Evolutionary conservation across 192 early-diverging fungal species (phyloP).

Genomic region (Coemansia aciculifera): DNA sequence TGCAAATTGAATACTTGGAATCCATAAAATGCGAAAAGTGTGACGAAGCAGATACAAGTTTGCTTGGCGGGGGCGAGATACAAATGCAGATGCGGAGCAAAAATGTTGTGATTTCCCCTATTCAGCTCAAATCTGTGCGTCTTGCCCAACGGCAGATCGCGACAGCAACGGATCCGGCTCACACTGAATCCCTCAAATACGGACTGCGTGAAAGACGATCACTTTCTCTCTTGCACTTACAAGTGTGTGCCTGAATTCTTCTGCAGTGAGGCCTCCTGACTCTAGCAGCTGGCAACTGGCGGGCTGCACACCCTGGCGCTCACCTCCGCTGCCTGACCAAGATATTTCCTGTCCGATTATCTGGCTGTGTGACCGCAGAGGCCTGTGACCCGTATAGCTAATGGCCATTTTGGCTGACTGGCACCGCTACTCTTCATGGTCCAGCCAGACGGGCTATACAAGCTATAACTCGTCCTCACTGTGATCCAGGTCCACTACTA

Average conservation of each 20-base stretch:
- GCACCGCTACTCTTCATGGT: neutral
- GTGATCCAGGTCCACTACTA: neutral
- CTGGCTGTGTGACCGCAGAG: slow-evolving; percentile 2
- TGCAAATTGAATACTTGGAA: slow-evolving; percentile 2
- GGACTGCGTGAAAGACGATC: neutral
- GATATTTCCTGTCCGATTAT: neutral
- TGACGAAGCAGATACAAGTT: neutral
- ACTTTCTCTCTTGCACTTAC: neutral
- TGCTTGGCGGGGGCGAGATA: neutral
- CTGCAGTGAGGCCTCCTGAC: neutral
- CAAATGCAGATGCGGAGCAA: neutral
- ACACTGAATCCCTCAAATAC: neutral
- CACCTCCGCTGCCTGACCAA: neutral
- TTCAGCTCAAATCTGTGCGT: neutral
- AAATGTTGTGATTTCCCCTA: neutral
- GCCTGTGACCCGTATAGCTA: neutral
- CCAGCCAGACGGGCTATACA: neutral
- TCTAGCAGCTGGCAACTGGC: neutral
- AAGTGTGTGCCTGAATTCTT: neutral
- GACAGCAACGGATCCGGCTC: slow-evolving; percentile 1
- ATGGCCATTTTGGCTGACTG: neutral
- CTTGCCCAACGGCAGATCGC: slow-evolving; percentile 2
- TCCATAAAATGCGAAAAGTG: neutral
- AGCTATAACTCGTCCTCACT: neutral
- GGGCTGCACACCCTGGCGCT: slow-evolving; percentile 3